Base-by-base conservation (phyloP, 306 rosid species). In the Arachis stenosperma region DNA sequence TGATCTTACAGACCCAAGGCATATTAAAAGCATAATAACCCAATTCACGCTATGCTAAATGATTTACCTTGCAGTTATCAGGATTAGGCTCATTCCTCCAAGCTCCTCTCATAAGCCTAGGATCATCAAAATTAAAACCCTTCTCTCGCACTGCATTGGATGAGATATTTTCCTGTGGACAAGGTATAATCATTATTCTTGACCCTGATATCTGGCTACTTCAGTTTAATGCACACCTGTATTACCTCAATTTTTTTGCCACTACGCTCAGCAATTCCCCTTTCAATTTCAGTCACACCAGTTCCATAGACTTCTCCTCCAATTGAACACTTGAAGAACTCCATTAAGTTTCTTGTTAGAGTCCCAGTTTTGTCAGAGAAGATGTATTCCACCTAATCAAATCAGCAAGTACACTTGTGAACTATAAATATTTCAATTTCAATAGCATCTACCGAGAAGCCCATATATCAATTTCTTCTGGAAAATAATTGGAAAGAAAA, bases 361-460 rank as follows among this genome's bases (percentile, higher is more conserved):
- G 99, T 95, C 76, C 99, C 98, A 83, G 99, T 95, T 88, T 95
- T 95, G 82, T 95, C 97, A 62, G 99, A 90, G 86, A 95, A 95
- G 56, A 95, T 88, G 87, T 95, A 95, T 73, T 95, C 99, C 81
- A 95, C 98, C 99, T 95, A 83, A 80, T n/a, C 48, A 70, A 82
- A 74, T 70, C 69, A 77, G 66, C 73, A 72, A 61, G 68, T 12
- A 60, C 37, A 11, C 58, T 65, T 1, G 62, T 10, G 61, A 70
- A 55, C 39, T 70, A 61, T 14, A 70, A 42, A 75, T 11, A 44
- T 36, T 64, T 64, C 68, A 64, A 46, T 52, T n/a, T 52, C 57
- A 52, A 6, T 6, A 52, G 57, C 3, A 52, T 48, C 42, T 53
- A 11, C 44, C 17, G 37, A 69, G 57, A 22, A 77, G 37, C 37